Evolutionary conservation across 2,329 filamentous ascomycete species (phyloP).

Genomic region (Trichoderma sp.): DNA sequence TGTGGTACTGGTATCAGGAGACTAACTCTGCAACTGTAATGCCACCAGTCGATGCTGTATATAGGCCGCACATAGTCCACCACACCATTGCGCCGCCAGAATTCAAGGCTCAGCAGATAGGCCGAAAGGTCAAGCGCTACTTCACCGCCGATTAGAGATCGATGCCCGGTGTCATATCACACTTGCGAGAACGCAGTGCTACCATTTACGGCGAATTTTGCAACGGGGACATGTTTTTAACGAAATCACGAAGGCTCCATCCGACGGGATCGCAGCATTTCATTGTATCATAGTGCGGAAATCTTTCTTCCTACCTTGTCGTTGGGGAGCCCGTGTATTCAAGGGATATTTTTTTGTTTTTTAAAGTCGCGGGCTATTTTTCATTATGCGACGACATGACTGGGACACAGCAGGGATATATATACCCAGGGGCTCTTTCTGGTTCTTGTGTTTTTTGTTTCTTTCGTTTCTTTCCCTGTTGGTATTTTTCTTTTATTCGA

Average conservation of each 20-base stretch:
- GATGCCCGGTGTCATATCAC: background rate
- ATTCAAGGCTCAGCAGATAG: conserved; percentile 67
- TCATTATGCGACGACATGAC: conserved; percentile 12
- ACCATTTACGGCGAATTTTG: background rate
- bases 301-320: background rate
- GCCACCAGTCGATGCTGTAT: conserved; percentile 86
- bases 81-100: conserved; percentile 74
- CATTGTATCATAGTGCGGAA: conserved; percentile 17
- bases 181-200: background rate
- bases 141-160: conserved; percentile 62
- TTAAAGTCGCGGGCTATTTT: conserved; percentile 7
- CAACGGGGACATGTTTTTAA: conserved; percentile 1
- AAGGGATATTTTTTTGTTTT: conserved; percentile 5
- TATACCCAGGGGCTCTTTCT: conserved; percentile 22
- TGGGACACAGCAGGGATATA: conserved; percentile 20
- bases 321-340: background rate
- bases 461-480: background rate
- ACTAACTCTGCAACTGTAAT: conserved; percentile 46
- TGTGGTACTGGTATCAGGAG: background rate
- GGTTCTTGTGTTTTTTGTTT: background rate
- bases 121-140: conserved; percentile 69
- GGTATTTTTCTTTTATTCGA: background rate
- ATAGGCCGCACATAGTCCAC: conserved; percentile 90
- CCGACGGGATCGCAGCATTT: conserved; percentile 17
- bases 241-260: conserved; percentile 20